Evolutionary conservation across 192 early-diverging fungal species (phyloP).

Genomic region (Allomyces macrogynus): DNA sequence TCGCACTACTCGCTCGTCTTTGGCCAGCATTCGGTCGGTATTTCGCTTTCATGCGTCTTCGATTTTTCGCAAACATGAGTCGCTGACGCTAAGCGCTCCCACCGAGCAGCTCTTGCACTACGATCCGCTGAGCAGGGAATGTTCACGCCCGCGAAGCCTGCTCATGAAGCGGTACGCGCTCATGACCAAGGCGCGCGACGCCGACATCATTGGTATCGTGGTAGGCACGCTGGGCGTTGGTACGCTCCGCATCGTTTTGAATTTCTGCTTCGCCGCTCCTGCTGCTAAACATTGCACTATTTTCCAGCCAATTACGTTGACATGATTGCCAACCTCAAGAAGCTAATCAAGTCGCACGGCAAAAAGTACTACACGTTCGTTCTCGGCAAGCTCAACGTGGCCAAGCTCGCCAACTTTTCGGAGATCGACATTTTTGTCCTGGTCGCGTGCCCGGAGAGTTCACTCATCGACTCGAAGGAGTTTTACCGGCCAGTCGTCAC

Average conservation of each 20-base stretch:
- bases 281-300: constrained; percentile 1
- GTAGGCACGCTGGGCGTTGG: constrained; percentile 87
- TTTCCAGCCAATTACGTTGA: constrained; percentile 49
- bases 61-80: too few species aligned
- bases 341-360: constrained; percentile 40
- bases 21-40: too few species aligned
- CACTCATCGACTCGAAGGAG: constrained; percentile 72
- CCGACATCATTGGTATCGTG: constrained; percentile 84
- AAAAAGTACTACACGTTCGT: constrained; percentile 73
- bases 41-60: too few species aligned
- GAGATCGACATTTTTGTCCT: constrained; percentile 85
- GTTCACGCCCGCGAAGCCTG: constrained; percentile 7
- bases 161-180: constrained; percentile 28
- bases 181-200: constrained; percentile 63
- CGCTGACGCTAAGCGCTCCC: too few species aligned
- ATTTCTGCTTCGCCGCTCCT: neutral
- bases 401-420: constrained; percentile 92
- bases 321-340: constrained; percentile 64
- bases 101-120: neutral
- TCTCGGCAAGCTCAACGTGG: constrained; percentile 85
- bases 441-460: constrained; percentile 87
- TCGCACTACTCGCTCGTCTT: too few species aligned
- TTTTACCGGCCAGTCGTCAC: constrained; percentile 86
- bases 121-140: neutral
- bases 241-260: constrained; percentile 15